These are phyloP conservation scores for Hibiscus tridactylites DNA, from an alignment of 345 rosid genomes.

Conservation along the genomic window DNA sequence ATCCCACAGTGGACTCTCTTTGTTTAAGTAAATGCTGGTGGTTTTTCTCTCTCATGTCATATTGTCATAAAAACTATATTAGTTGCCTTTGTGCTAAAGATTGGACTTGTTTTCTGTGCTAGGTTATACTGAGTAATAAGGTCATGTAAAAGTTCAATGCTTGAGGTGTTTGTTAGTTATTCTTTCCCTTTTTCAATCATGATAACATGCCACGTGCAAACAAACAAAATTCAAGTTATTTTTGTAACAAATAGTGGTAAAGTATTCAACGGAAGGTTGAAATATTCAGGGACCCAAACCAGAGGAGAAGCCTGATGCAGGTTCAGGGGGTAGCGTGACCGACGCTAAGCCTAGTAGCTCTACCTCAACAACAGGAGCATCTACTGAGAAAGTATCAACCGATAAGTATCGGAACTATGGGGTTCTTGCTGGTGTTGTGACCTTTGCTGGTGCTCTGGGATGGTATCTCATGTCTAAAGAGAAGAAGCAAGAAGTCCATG, in stretches of 20 bases:
- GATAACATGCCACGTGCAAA: background rate
- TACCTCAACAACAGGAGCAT: conserved; percentile 36
- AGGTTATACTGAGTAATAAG: background rate
- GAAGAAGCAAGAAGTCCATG: conserved; percentile 65
- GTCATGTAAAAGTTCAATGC: background rate
- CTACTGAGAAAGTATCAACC: conserved; percentile 57
- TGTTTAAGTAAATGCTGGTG: background rate
- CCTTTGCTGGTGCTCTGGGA: conserved; percentile 58
- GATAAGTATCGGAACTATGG: conserved; percentile 75
- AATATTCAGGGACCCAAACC: conserved; percentile 59
- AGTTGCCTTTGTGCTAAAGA: background rate
- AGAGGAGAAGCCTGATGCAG: conserved; percentile 45
- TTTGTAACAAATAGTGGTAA: background rate
- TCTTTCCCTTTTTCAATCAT: background rate
- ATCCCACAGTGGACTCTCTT: background rate
- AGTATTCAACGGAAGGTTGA: background rate
- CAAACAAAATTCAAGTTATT: background rate
- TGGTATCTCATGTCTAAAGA: conserved; percentile 71
- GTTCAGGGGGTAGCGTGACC: conserved; percentile 24
- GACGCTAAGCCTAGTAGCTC: conserved; percentile 38
- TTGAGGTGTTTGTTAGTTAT: background rate
- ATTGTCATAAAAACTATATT: background rate
- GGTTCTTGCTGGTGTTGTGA: conserved; percentile 59
- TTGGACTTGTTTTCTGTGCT: background rate
- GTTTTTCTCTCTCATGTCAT: background rate